Conservation (phyloP, 2,329 filamentous ascomycete species). For the Pseudogymnoascus sp. region DNA sequence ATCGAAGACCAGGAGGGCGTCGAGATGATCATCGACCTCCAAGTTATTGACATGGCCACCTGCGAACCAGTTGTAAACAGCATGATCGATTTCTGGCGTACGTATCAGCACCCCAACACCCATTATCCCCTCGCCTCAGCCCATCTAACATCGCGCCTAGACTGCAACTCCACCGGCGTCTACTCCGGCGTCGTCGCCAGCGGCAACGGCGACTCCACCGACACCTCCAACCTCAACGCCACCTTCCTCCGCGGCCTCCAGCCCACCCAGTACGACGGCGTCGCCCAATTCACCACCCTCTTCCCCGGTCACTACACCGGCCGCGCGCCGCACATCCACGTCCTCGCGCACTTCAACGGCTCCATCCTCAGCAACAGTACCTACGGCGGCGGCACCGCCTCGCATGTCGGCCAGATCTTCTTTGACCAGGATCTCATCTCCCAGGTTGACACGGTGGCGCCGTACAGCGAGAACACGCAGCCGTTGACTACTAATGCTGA, state of each 20-base stretch:
- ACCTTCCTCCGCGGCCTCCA: conserved; percentile 35
- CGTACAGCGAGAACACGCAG: conserved; percentile 40
- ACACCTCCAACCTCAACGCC: conserved; percentile 17
- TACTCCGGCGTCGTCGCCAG: conserved; percentile 38
- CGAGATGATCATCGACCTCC: conserved; percentile 41
- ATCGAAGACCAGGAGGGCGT: conserved; percentile 40
- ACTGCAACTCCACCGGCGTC: conserved; percentile 37
- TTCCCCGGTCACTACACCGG: conserved; percentile 37
- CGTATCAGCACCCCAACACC: conserved; percentile 17
- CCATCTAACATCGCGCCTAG: neutral
- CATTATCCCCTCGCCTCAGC: no score
- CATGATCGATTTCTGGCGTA: conserved; percentile 45
- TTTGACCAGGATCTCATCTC: conserved; percentile 50
- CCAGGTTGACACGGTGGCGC: conserved; percentile 38
- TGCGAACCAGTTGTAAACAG: conserved; percentile 41
- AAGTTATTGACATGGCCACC: conserved; percentile 45
- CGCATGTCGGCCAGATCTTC: conserved; percentile 55
- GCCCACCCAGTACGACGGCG: conserved; percentile 33
- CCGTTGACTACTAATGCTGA: conserved; percentile 38
- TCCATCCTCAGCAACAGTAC: conserved; percentile 32
- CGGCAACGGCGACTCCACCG: conserved; percentile 35
- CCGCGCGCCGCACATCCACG: conserved; percentile 40
- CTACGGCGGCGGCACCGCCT: conserved; percentile 40
- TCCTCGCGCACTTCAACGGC: conserved; percentile 36
- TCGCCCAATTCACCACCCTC: conserved; percentile 33